A percentile compares a stretch with the other conserved stretches of the same genome.
These are phyloP conservation scores for Pichia sp. DNA, from an alignment of 1,139 yeast genomes.

Conservation along the genomic window DNA sequence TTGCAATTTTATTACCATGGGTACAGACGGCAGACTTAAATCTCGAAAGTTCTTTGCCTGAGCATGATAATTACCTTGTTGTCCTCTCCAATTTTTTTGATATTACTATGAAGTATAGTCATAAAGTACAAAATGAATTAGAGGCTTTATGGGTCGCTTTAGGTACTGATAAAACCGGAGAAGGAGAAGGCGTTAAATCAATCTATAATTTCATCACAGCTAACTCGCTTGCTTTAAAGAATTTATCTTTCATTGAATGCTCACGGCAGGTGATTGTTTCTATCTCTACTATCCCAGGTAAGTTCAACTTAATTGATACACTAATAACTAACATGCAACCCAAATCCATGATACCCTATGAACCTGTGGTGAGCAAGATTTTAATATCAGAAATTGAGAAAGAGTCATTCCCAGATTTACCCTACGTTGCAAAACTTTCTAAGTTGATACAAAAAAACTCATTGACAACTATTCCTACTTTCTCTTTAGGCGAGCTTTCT, in stretches of 20 bases:
- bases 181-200: slow-evolving; percentile 52
- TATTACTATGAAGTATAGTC: slow-evolving; percentile 71
- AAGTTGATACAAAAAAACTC: slow-evolving; percentile 43
- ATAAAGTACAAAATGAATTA: slow-evolving; percentile 71
- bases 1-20: slow-evolving; percentile 85
- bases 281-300: slow-evolving; percentile 56
- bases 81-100: slow-evolving; percentile 77
- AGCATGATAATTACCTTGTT: slow-evolving; percentile 59
- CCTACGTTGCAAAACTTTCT: slow-evolving; percentile 71
- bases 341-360: slow-evolving; percentile 72
- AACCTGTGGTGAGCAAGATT: slow-evolving; percentile 13
- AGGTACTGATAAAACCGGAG: slow-evolving; percentile 57
- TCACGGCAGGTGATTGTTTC: slow-evolving; percentile 78
- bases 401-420: slow-evolving; percentile 32
- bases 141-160: slow-evolving; percentile 94
- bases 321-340: slow-evolving; percentile 71
- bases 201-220: slow-evolving; percentile 65
- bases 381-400: slow-evolving; percentile 15
- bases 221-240: slow-evolving; percentile 64
- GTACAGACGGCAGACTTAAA: slow-evolving; percentile 68
- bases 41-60: slow-evolving; percentile 33
- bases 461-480: slow-evolving; percentile 54
- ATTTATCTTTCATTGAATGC: slow-evolving; percentile 67
- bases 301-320: slow-evolving; percentile 51
- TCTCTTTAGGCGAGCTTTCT: slow-evolving; percentile 83